Conservation (phyloP, 371 early-diverging fungal species). For the Catenaria anguillulae region DNA sequence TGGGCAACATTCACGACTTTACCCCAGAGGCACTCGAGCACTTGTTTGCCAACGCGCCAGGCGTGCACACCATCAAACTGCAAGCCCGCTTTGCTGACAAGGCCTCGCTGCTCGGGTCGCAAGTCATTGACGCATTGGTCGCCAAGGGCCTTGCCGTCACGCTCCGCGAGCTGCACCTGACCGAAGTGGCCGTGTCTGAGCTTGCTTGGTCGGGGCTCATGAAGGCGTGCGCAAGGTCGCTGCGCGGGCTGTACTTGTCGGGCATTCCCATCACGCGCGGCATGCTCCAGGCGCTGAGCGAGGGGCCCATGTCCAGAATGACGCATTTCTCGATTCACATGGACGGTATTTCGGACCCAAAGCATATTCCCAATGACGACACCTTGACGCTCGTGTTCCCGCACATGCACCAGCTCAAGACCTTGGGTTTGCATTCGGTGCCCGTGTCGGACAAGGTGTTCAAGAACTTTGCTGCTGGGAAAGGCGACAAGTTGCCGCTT, state of each 20-base stretch:
- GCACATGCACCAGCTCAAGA: too few relatives aligned
- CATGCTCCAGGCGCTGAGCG: not conserved
- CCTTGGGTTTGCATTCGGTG: too few relatives aligned
- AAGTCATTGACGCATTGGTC: not conserved
- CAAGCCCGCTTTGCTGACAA: not conserved
- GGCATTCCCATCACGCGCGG: too few relatives aligned
- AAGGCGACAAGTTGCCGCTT: too few relatives aligned
- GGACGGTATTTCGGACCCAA: too few relatives aligned
- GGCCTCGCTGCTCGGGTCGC: not conserved
- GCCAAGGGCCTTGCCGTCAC: not conserved
- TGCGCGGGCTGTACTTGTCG: not conserved
- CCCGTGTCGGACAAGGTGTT: too few relatives aligned
- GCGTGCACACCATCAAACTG: not conserved
- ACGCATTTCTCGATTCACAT: too few relatives aligned
- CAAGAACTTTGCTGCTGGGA: too few relatives aligned
- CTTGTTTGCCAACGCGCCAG: not conserved
- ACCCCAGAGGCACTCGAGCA: not conserved
- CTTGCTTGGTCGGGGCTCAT: not conserved
- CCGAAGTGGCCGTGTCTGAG: not conserved
- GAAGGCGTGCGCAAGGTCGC: not conserved
- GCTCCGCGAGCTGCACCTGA: not conserved
- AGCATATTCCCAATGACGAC: too few relatives aligned
- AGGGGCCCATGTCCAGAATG: too few relatives aligned
- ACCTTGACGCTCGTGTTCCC: too few relatives aligned
- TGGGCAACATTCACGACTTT: not conserved